Evolutionary conservation across 129 eudicot genomes (phyloP).

Genomic region (Centrapalus pauciflorus): DNA sequence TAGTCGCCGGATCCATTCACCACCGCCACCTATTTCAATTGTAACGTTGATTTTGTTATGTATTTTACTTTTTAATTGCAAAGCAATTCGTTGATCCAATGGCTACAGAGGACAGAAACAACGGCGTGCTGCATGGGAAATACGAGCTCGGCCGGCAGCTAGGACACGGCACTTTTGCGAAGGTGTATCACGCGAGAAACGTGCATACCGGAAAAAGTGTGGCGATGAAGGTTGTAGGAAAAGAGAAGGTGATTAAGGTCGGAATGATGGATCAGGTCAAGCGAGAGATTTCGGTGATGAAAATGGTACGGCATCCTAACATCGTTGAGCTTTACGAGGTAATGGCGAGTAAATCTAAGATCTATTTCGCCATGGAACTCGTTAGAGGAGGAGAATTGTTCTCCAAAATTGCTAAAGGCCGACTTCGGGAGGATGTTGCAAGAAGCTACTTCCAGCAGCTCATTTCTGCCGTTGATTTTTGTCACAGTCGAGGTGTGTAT

Average conservation of each 20-base stretch:
- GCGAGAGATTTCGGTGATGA: slow-evolving; percentile 39
- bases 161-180: slow-evolving; percentile 35
- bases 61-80: neutral
- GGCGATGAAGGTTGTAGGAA: slow-evolving; percentile 35
- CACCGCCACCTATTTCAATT: neutral
- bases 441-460: slow-evolving; percentile 41
- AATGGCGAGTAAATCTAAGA: slow-evolving; percentile 40
- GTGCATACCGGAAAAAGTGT: slow-evolving; percentile 28
- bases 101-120: slow-evolving; percentile 24
- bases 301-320: slow-evolving; percentile 34
- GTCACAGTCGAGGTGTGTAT: slow-evolving; percentile 37
- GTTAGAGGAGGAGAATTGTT: slow-evolving; percentile 40
- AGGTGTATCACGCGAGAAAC: slow-evolving; percentile 36
- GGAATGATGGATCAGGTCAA: slow-evolving; percentile 41
- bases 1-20: neutral
- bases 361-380: slow-evolving; percentile 40
- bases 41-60: neutral
- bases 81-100: neutral
- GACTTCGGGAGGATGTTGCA: slow-evolving; percentile 29
- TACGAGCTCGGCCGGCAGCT: slow-evolving; percentile 42
- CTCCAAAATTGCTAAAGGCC: slow-evolving; percentile 24
- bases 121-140: slow-evolving; percentile 26
- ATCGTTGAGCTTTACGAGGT: slow-evolving; percentile 36
- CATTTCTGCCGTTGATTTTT: slow-evolving; percentile 34
- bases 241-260: slow-evolving; percentile 33